Percentiles rank a stretch among this genome's conserved stretches.
phyloP scores from a whole-genome alignment of 1,139 yeast species.

The Sugiyamaella paludigena region DNA sequence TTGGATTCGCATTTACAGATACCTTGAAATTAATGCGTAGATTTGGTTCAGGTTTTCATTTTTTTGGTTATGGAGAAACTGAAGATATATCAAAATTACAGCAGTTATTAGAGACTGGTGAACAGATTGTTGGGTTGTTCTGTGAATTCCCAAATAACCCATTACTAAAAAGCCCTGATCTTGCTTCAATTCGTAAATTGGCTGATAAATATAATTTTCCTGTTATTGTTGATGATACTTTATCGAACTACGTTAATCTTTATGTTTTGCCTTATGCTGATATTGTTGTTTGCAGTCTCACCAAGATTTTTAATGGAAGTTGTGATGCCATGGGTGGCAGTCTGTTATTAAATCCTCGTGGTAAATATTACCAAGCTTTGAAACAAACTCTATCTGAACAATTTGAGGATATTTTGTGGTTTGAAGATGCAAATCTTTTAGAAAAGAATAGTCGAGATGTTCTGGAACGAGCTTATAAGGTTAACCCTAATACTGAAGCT shows the following conservation, averaged over 20 bases:
- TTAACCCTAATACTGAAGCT: slow-evolving; percentile 65
- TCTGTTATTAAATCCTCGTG: slow-evolving; percentile 70
- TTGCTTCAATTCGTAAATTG: slow-evolving; percentile 58
- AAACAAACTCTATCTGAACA: slow-evolving; percentile 50
- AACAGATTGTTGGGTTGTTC: slow-evolving; percentile 63
- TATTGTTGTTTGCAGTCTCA: slow-evolving; percentile 78
- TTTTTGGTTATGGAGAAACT: slow-evolving; percentile 81
- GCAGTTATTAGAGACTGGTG: slow-evolving; percentile 58
- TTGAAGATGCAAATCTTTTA: slow-evolving; percentile 85
- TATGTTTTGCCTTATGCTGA: slow-evolving; percentile 82
- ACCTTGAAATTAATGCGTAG: slow-evolving; percentile 79
- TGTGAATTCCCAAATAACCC: slow-evolving; percentile 97
- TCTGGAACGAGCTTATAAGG: slow-evolving; percentile 60
- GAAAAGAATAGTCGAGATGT: slow-evolving; percentile 94
- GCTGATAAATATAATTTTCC: slow-evolving; percentile 71
- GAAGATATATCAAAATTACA: slow-evolving; percentile 67
- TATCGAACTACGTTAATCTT: slow-evolving; percentile 84
- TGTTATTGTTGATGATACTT: slow-evolving; percentile 87
- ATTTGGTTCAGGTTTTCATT: slow-evolving; percentile 81
- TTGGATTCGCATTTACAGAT: slow-evolving; percentile 94
- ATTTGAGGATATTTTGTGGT: slow-evolving; percentile 82
- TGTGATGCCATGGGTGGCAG: slow-evolving; percentile 96
- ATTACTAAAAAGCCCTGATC: slow-evolving; percentile 75
- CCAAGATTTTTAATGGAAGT: slow-evolving; percentile 94
- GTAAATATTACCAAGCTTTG: slow-evolving; percentile 53